phyloP scores from a whole-genome alignment of 2,329 filamentous ascomycete genomes.

The Shiraia bambusicola region DNA sequence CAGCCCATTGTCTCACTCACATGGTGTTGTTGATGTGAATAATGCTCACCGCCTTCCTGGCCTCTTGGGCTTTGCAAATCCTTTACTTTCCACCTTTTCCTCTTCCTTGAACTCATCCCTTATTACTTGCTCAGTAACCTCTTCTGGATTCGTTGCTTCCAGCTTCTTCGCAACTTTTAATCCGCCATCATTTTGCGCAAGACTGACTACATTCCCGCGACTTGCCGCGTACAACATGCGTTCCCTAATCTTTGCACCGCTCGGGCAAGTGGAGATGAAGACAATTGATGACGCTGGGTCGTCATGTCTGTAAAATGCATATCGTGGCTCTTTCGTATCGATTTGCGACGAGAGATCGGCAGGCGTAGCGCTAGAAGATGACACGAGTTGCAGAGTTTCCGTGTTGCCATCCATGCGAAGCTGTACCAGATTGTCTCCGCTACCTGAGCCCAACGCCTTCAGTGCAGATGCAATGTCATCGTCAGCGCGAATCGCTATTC shows the following conservation, averaged over 20 bases:
- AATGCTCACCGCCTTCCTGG: constrained; percentile 61
- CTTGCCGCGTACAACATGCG: constrained; percentile 79
- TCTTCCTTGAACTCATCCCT: constrained; percentile 69
- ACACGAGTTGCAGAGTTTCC: constrained; percentile 69
- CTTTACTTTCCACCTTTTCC: constrained; percentile 66
- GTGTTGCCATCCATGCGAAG: constrained; percentile 71
- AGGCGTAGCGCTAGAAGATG: constrained; percentile 56
- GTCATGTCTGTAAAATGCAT: constrained; percentile 75
- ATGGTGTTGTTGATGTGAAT: constrained; percentile 1
- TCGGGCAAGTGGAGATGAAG: constrained; percentile 82
- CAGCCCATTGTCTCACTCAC: too few species aligned
- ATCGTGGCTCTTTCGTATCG: constrained; percentile 69
- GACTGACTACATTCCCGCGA: constrained; percentile 60
- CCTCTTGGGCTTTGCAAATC: constrained; percentile 76
- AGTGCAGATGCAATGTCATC: constrained; percentile 67
- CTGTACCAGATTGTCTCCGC: constrained; percentile 59
- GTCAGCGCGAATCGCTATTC: constrained; percentile 56
- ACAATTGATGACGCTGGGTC: constrained; percentile 60
- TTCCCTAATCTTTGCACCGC: constrained; percentile 72
- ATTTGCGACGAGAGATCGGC: constrained; percentile 61
- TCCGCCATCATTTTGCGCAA: constrained; percentile 66
- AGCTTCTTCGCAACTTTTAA: constrained; percentile 69
- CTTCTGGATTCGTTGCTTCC: constrained; percentile 64
- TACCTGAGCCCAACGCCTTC: constrained; percentile 57
- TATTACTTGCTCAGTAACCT: constrained; percentile 69